These are phyloP conservation scores for Trematosphaeria pertusa DNA, from an alignment of 2,329 filamentous ascomycete genomes.

Conservation along the genomic window DNA sequence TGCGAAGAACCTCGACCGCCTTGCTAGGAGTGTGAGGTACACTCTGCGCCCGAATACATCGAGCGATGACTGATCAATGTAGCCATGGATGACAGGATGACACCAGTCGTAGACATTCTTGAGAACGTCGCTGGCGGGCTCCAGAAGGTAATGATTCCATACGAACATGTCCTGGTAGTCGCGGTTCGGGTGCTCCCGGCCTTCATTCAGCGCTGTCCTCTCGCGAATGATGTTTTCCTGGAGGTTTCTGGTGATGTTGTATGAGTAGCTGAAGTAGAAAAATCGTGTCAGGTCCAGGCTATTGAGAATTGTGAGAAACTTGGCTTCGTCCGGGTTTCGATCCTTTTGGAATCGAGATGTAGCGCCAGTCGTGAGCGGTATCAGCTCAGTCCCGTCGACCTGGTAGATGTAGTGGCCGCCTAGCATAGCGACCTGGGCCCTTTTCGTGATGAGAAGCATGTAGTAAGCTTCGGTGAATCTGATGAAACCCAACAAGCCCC, in stretches of 20 bases:
- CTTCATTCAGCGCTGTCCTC: slow-evolving; percentile 72
- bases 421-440: slow-evolving; percentile 93
- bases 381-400: slow-evolving; percentile 89
- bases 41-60: slow-evolving; percentile 84
- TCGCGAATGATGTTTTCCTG: slow-evolving; percentile 91
- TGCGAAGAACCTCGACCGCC: slow-evolving; percentile 90
- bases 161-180: slow-evolving; percentile 96
- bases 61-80: slow-evolving; percentile 83
- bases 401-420: slow-evolving; percentile 97
- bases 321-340: slow-evolving; percentile 84
- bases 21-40: slow-evolving; percentile 92
- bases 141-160: slow-evolving; percentile 91
- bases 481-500: slow-evolving; percentile 95
- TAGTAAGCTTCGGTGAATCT: slow-evolving; percentile 95
- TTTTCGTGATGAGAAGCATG: slow-evolving; percentile 95
- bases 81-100: slow-evolving; percentile 92
- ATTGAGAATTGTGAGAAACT: slow-evolving; percentile 86
- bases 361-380: slow-evolving; percentile 78
- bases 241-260: slow-evolving; percentile 90
- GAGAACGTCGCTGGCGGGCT: slow-evolving; percentile 73
- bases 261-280: slow-evolving; percentile 99
- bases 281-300: slow-evolving; percentile 89
- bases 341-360: slow-evolving; percentile 76
- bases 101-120: slow-evolving; percentile 95
- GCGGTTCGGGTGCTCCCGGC: slow-evolving; percentile 64